Evolutionary conservation across 1,139 yeast species (phyloP).

Genomic region (Eremothecium sinecaudum): DNA sequence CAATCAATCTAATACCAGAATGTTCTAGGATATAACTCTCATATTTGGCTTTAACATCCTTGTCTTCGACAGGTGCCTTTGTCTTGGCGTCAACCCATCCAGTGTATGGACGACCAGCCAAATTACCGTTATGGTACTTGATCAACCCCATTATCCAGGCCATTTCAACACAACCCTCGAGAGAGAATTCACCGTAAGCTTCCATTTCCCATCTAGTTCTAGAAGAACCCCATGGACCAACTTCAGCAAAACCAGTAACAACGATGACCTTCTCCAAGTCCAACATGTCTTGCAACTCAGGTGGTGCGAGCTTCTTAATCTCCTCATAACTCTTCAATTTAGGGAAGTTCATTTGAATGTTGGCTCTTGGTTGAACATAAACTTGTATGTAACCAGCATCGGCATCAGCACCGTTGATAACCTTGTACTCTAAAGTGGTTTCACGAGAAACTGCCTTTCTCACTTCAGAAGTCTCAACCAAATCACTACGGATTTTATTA

Average conservation of each 20-base stretch:
- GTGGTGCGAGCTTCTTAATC: slow-evolving; percentile 54
- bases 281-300: slow-evolving; percentile 80
- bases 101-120: slow-evolving; percentile 78
- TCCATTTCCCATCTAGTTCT: slow-evolving; percentile 99
- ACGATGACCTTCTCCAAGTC: slow-evolving; percentile 88
- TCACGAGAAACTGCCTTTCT: slow-evolving; percentile 94
- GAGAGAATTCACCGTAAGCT: slow-evolving; percentile 87
- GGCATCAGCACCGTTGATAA: slow-evolving; percentile 80
- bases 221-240: slow-evolving; percentile 98
- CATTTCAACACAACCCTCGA: slow-evolving; percentile 98
- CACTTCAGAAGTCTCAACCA: slow-evolving; percentile 78
- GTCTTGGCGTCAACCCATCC: slow-evolving; percentile 98
- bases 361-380: slow-evolving; percentile 67
- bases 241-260: slow-evolving; percentile 95
- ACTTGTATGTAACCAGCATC: slow-evolving; percentile 78
- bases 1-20: slow-evolving; percentile 92
- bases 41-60: slow-evolving; percentile 83
- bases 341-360: slow-evolving; percentile 92
- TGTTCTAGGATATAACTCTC: slow-evolving; percentile 83
- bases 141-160: slow-evolving; percentile 99
- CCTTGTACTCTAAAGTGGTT: slow-evolving; percentile 85
- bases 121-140: slow-evolving; percentile 84
- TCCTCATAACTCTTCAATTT: slow-evolving; percentile 66
- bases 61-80: slow-evolving; percentile 85
- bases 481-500: slow-evolving; percentile 67